Evolutionary conservation across 306 rosid genomes (phyloP).

Genomic region (Hippophae tibetana): DNA sequence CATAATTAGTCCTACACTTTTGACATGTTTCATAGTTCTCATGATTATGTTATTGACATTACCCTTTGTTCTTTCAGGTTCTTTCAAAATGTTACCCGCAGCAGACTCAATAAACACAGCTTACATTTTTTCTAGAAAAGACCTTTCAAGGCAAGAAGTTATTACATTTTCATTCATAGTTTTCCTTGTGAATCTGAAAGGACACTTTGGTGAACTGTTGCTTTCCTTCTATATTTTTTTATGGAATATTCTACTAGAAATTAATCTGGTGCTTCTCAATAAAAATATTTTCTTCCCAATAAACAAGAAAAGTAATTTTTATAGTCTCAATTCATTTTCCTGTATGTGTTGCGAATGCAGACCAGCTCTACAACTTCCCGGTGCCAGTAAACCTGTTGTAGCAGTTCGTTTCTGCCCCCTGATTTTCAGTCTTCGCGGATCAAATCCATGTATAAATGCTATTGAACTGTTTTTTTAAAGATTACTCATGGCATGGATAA

Average conservation of each 20-base stretch:
- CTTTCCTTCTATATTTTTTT: not conserved
- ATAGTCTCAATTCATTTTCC: constrained; percentile 18
- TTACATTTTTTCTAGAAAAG: constrained; percentile 72
- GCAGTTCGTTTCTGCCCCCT: constrained; percentile 80
- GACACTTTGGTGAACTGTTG: not conserved
- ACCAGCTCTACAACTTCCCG: constrained; percentile 86
- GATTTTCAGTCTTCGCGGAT: constrained; percentile 53
- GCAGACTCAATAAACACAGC: constrained; percentile 59
- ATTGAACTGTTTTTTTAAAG: constrained; percentile 7
- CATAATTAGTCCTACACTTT: constrained; percentile 5
- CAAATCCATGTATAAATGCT: constrained; percentile 43
- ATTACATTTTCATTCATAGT: constrained; percentile 10
- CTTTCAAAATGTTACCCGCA: constrained; percentile 44
- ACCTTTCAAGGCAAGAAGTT: constrained; percentile 60
- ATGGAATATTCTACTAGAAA: constrained; percentile 6
- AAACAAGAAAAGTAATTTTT: not conserved
- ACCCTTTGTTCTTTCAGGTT: constrained; percentile 45
- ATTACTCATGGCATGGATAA: not conserved
- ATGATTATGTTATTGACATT: too few relatives aligned
- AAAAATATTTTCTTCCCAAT: not conserved
- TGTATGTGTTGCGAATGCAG: constrained; percentile 37
- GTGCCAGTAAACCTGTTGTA: constrained; percentile 76
- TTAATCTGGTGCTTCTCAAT: constrained; percentile 6
- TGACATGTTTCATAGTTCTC: constrained; percentile 10
- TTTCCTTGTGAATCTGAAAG: not conserved